Evolutionary conservation across 2,329 filamentous ascomycete species (phyloP).

Genomic region (Epichloe hybrida): DNA sequence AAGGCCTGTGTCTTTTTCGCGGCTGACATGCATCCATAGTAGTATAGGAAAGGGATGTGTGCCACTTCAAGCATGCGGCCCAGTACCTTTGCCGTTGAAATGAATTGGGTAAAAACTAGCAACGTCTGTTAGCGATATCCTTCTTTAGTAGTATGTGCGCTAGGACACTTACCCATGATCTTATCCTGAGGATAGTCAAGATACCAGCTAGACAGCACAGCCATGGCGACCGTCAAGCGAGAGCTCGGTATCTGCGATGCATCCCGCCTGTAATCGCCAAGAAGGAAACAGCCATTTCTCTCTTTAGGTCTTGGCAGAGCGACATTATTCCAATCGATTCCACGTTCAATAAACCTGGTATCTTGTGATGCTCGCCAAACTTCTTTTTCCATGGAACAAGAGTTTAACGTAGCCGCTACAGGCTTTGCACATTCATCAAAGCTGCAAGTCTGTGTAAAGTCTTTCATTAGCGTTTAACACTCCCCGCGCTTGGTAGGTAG

Average conservation of each 20-base stretch:
- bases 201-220: constrained; percentile 20
- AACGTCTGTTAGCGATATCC: rapidly evolving
- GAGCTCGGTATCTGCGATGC: constrained; percentile 13
- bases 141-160: rapidly evolving
- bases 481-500: rapidly evolving
- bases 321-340: constrained; percentile 11
- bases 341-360: constrained; percentile 7
- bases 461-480: background rate
- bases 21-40: constrained; percentile 14
- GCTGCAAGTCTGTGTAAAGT: background rate
- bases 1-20: constrained; percentile 11
- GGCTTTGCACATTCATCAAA: background rate
- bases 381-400: background rate
- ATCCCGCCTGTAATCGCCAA: constrained; percentile 1
- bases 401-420: background rate
- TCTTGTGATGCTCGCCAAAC: background rate
- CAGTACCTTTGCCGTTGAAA: constrained; percentile 18
- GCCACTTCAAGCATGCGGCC: constrained; percentile 21
- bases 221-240: constrained; percentile 19
- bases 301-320: constrained; percentile 1
- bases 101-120: constrained; percentile 24
- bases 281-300: constrained; percentile 12
- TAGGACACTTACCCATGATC: constrained; percentile 20
- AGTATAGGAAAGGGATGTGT: constrained; percentile 24
- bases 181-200: constrained; percentile 21